Evolutionary conservation across 1,284 basidiomycete genomes (phyloP), one percentile per base, ranked within the genome.

Genomic region (Taiwanofungus camphoratus): DNA sequence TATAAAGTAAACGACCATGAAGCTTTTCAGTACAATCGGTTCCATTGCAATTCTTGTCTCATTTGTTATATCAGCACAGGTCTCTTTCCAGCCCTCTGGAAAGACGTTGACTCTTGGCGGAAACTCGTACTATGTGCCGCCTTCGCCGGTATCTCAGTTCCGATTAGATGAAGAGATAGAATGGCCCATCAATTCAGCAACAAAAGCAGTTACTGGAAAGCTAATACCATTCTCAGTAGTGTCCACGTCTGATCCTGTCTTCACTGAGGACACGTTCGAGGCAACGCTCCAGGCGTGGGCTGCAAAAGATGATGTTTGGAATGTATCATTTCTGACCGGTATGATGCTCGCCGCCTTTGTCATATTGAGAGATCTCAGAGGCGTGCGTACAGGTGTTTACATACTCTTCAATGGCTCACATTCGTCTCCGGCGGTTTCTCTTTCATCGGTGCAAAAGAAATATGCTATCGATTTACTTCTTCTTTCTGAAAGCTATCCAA

Each of bases 161-260:
- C 39, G 42, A 3, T n/a, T 32, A 9, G 44, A 42, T 24, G 23
- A 34, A 13, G 43, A 44, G 11, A 13, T 41, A 2, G 15, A 22
- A 2, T 36, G 32, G 5, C 48, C 43, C 20, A 38, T 41, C 8
- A 27, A 42, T 16, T 41, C 39, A 13, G 37, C 36, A 12, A 42
- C 22, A 27, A 36, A 12, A 27, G 37, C 6, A 16, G 11, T 8
- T 32, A 37, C 26, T n/a, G 38, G 1, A 41, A 41, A 45, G 3
- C 43, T 61, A 9, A 41, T 60, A 3, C 57, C 60, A 7, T 55
- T 62, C 49, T 59, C 60, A 6, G 59, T 61, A 27, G 47, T 62
- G 19, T 44, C 52, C 2, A 51, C 55, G 1, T 41, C 52, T 6
- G 35, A 44, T n/a, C 9, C 18, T 11, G 37, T 34, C 8, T 60